phyloP scores from a whole-genome alignment of 805 yeast genomes.

The Wickerhamomyces ciferrii region DNA sequence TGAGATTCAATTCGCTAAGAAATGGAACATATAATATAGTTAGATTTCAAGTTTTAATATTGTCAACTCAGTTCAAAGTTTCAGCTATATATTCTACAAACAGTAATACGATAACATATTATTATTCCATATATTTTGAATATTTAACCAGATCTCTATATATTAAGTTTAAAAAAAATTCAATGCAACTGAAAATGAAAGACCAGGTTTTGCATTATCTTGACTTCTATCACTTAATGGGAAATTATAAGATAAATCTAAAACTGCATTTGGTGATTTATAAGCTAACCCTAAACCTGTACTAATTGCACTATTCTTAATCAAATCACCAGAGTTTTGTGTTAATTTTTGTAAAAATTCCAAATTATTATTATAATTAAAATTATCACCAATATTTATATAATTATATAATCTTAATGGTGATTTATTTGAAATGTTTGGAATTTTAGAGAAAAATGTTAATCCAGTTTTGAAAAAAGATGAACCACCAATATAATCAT shows the following conservation, averaged over 20 bases:
- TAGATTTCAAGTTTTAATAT: no score
- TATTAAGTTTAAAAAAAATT: conserved; percentile 23
- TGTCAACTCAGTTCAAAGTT: no score
- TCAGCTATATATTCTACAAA: no score
- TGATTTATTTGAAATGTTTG: conserved; percentile 34
- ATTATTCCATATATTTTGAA: neutral
- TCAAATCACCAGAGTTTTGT: conserved; percentile 14
- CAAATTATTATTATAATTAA: conserved; percentile 11
- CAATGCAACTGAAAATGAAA: conserved; percentile 47
- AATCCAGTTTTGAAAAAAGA: conserved; percentile 43
- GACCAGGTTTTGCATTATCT: conserved; percentile 47
- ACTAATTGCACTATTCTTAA: conserved; percentile 35
- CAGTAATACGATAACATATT: no score
- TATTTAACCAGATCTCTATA: neutral
- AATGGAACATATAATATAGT: no score
- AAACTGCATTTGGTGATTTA: conserved; percentile 44
- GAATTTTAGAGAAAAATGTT: conserved; percentile 48
- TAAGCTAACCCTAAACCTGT: conserved; percentile 51
- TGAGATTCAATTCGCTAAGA: no score
- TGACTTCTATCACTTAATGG: conserved; percentile 43
- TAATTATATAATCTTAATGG: conserved; percentile 63
- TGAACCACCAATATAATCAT: conserved; percentile 54
- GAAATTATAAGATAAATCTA: conserved; percentile 50
- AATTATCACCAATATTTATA: conserved; percentile 51
- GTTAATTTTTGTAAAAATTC: conserved; percentile 13